Evolutionary conservation across 441 rosid species (phyloP), one percentile per base, ranked within the genome.

Genomic region (Gossypium davidsonii): DNA sequence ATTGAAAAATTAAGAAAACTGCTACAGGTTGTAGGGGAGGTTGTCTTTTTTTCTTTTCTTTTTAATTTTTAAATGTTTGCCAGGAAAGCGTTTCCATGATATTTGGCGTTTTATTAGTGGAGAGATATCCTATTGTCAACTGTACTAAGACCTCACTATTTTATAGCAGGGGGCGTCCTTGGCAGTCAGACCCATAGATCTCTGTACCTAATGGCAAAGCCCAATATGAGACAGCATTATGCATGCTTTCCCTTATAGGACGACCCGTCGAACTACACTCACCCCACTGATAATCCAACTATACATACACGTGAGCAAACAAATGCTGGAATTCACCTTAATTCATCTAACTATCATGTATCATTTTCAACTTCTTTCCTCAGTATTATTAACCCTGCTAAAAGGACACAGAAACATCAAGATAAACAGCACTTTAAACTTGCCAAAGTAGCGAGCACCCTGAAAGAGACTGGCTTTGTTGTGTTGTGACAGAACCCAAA

Each of bases 81-180:
- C 87, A 84, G 85, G 81, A 69, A 74, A 76, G 83, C 86, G 70
- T 73, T 85, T 80, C 82, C 88, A 85, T 79, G 79, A 77, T 0
- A 2, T 76, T 82, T 83, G 85, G 83, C 79, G 70, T 74, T 77
- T 82, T 63, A 71, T 31, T 58, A 71, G 74, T 39, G 70, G 72
- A 52, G 74, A 75, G 76, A 70, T 48, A 76, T 71, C 72, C 73
- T 72, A 74, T 53, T 63, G 31, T 79, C 74, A 79, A 85, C 77
- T 53, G 70, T 48, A 70, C 65, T 58, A 51, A 25, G 70, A 55
- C 53, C 58, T 8, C 49, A 14, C 39, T 52, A 74, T 73, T 74
- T 70, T 70, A 1, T 73, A 70, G 70, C 56, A 42, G 6, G 1
- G 53, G 53, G 42, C 49, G 52, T 21, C 37, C 12, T 25, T 25